Base-by-base conservation (phyloP, 176 grass and related monocot genomes). In the Luzula sylvatica region DNA sequence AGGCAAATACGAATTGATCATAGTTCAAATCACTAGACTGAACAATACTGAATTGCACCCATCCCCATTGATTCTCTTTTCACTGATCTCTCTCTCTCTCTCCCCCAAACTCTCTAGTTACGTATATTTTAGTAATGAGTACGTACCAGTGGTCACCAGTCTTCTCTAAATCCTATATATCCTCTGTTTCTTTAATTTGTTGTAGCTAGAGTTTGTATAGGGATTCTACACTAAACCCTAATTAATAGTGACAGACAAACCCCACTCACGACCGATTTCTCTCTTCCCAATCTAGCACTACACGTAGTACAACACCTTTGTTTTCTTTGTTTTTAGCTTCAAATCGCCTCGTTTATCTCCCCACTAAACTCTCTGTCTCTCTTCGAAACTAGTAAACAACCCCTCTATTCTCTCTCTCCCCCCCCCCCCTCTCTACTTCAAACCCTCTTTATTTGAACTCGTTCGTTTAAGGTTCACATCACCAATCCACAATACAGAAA, bases 381-480 rank as follows among this genome's bases (percentile, higher is more conserved):
- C 20, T 49, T 39, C 61, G 25, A 45, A 0, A 40, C 7, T 7
- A 35, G 30, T 1, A 35, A 35, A 35, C n/a, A 17, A 15, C 23
- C 16, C 23, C 19, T 16, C 58, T n/a, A 8, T 20, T 46, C 2
- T 39, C 14, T 20, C 3, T 15, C 14, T 30, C 29, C 52, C 25
- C 27, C 15, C 46, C 50, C 15, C 19, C n/a, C n/a, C n/a, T n/a
- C n/a, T n/a, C n/a, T n/a, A n/a, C n/a, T n/a, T n/a, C n/a, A n/a
- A n/a, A n/a, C 9, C 13, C 7, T 51, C 24, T 32, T 55, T 82
- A 87, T 82, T 30, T 87, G 58, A 75, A 83, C 57, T 67, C 75
- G 38, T 85, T 79, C 75, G 76, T 76, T n/a, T n/a, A n/a, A n/a
- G n/a, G 65, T 89, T 78, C 49, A 80, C 79, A 26, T 42, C 79